A percentile compares a stretch with the other conserved stretches of the same genome.
Evolutionary conservation across 1,284 basidiomycete species (phyloP).

Genomic region (Marasmius tenuissimus): DNA sequence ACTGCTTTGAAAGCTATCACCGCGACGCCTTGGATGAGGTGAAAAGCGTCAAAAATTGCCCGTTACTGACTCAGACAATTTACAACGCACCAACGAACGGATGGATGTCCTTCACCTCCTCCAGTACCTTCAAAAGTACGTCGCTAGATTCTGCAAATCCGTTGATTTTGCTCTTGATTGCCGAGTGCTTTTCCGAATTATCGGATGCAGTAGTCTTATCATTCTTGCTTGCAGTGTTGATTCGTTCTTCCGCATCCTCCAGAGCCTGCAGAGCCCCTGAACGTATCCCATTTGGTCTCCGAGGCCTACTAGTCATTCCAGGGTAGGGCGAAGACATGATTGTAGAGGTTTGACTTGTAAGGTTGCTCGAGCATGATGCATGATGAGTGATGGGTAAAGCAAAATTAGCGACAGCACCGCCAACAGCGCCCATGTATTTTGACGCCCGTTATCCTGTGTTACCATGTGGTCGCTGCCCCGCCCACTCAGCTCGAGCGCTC

Average conservation of each 20-base stretch:
- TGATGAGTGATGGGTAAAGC: too few relatives aligned
- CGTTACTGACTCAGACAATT: not conserved
- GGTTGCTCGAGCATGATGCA: too few relatives aligned
- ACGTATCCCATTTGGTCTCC: too few relatives aligned
- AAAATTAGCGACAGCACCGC: too few relatives aligned
- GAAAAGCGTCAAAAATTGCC: not conserved
- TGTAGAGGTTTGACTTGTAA: too few relatives aligned
- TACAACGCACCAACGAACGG: slow-evolving; percentile 16
- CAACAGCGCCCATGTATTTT: too few relatives aligned
- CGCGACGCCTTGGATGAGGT: slow-evolving; percentile 16
- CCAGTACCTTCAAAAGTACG: slow-evolving; percentile 26
- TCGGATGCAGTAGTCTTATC: not conserved
- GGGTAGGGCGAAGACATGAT: too few relatives aligned
- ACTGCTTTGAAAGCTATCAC: slow-evolving; percentile 32
- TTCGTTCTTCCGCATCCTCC: not conserved
- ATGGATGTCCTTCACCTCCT: slow-evolving; percentile 27
- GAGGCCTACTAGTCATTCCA: too few relatives aligned
- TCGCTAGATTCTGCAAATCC: slow-evolving; percentile 25
- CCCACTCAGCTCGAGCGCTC: too few relatives aligned
- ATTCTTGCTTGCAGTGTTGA: not conserved
- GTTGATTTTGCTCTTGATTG: slow-evolving; percentile 14
- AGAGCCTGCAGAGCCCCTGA: too few relatives aligned
- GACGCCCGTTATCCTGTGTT: too few relatives aligned
- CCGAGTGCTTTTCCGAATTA: not conserved
- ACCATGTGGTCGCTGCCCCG: too few relatives aligned